A percentile compares a stretch with the other conserved stretches of the same genome.
Conservation (phyloP, 352 stramenopile species). For the Globisporangium heterothallicum region DNA sequence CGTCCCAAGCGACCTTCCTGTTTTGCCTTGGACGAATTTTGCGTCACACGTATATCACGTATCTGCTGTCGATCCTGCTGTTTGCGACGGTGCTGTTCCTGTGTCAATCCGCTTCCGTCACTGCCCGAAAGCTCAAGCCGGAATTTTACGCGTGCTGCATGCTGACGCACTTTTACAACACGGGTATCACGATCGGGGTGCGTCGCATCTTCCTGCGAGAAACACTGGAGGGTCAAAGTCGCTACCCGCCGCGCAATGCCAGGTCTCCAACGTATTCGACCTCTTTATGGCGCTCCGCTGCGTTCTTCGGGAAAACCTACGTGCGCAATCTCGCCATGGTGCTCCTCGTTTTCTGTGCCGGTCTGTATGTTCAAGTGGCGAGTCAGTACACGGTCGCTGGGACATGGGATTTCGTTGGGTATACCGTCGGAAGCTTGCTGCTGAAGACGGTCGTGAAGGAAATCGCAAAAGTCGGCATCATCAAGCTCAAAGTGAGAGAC, state of each 20-base stretch:
- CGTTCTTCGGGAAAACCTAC: neutral
- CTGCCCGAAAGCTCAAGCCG: neutral
- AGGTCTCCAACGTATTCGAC: neutral
- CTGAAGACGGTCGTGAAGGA: conserved; percentile 8
- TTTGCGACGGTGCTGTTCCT: neutral
- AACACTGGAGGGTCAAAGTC: neutral
- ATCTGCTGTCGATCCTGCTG: neutral
- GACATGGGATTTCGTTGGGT: neutral
- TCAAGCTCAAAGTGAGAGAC: conserved; percentile 5
- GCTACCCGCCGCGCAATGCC: neutral
- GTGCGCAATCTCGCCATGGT: neutral
- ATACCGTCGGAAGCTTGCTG: conserved; percentile 4
- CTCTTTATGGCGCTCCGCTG: neutral
- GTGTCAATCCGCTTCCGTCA: neutral
- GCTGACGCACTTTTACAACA: conserved; percentile 4
- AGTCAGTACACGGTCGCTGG: neutral
- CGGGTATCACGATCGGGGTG: neutral
- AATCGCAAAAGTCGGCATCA: neutral
- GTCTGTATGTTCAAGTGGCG: conserved; percentile 1
- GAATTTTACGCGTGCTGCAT: conserved; percentile 7
- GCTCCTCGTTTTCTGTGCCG: neutral
- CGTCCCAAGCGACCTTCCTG: neutral
- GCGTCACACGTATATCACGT: conserved; percentile 1
- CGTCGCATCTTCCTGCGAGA: conserved; percentile 3
- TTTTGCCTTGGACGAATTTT: conserved; percentile 12